Evolutionary conservation across 441 rosid species (phyloP), one percentile per base, ranked within the genome.

Genomic region (Erodium trifolium): DNA sequence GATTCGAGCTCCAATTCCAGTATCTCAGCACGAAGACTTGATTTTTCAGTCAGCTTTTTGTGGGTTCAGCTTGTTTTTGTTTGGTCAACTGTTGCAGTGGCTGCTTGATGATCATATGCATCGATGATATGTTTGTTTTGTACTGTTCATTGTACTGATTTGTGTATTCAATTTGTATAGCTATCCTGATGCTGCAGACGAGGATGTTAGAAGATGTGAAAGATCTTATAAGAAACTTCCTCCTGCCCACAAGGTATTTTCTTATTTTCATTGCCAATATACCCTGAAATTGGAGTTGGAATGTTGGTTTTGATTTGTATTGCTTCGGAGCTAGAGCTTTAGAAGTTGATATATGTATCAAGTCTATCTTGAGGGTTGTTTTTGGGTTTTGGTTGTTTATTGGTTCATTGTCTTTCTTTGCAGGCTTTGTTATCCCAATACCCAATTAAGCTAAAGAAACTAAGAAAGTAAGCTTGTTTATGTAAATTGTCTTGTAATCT

Each of bases 101-200:
- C 9, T 23, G 31, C 31, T 37, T 37, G 41, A 37, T 59, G 64
- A 59, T 59, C 31, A 59, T 9, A 34, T 59, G 31, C 19, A 23
- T 59, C 4, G 29, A 19, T 34, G 13, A 37, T 9, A 37, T 37
- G 41, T 7, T 37, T 37, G 41, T 37, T 37, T 37, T 37, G 41
- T 37, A 4, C 41, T 37, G 41, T 3, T 37, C 8, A 8, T 37
- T 37, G 41, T 37, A 37, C 34, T 51, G 10, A 43, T 45, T 69
- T 37, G 14, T 66, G 53, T 23, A 29, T 37, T 27, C 1, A 17
- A 23, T 19, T 19, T 55, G 13, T 72, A 72, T 71, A 94, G 97
- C 81, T 94, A 94, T 75, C 96, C 93, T 0, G 97, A 91, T 64
- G 93, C 97, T 64, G 81, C 97, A 0, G 91, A 88, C 69, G 93